phyloP scores from a whole-genome alignment of 495 filamentous ascomycete genomes.

The Penicillium lividum region DNA sequence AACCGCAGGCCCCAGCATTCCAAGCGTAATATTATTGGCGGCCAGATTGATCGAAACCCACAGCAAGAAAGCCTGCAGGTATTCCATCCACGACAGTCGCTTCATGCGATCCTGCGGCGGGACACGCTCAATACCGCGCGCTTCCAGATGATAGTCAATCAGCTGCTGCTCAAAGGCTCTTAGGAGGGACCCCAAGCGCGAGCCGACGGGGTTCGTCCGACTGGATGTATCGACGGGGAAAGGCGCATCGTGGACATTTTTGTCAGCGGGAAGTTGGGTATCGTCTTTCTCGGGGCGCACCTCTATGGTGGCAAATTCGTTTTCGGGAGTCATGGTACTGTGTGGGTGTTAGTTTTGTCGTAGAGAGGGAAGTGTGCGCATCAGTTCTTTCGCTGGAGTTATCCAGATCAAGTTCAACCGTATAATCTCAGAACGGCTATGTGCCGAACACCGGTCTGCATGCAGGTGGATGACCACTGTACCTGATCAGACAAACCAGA shows the following conservation, averaged over 20 bases:
- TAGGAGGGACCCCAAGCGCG: constrained; percentile 36
- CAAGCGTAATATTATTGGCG: constrained; percentile 74
- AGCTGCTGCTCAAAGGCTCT: constrained; percentile 44
- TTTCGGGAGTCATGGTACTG: constrained; percentile 40
- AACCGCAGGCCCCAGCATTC: constrained; percentile 70
- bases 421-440: constrained; percentile 57
- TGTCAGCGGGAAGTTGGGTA: constrained; percentile 10
- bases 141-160: constrained; percentile 61
- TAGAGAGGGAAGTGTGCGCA: constrained; percentile 36
- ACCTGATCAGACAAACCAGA: constrained; percentile 51
- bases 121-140: constrained; percentile 74
- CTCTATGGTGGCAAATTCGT: constrained; percentile 34
- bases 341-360: constrained; percentile 23
- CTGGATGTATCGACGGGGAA: constrained; percentile 8
- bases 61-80: constrained; percentile 63
- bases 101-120: constrained; percentile 59
- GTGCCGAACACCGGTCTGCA: constrained; percentile 54
- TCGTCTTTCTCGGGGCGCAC: constrained; percentile 28
- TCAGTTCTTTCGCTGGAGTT: constrained; percentile 64
- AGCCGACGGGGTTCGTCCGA: constrained; percentile 24
- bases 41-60: constrained; percentile 79
- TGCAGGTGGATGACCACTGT: constrained; percentile 39
- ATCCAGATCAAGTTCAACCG: constrained; percentile 65
- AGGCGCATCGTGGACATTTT: constrained; percentile 21
- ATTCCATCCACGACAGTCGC: constrained; percentile 54